These are phyloP conservation scores for Staphylotrichum tortipilum DNA, from an alignment of 495 filamentous ascomycete genomes.

Conservation along the genomic window DNA sequence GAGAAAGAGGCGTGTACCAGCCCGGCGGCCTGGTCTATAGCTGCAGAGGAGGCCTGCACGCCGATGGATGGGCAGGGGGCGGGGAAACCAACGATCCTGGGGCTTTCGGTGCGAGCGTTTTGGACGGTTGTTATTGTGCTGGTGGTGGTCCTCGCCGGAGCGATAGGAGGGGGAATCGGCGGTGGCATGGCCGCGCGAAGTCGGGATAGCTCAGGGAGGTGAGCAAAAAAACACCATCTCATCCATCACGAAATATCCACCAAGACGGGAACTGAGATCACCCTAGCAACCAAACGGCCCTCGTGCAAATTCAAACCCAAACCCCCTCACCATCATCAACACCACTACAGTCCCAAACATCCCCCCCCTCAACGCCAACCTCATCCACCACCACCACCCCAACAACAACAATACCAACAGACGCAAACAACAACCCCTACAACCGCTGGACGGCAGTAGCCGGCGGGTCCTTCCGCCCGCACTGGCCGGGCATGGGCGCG, in stretches of 20 bases:
- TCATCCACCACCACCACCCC: constrained; percentile 10
- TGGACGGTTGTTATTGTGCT: constrained; percentile 23
- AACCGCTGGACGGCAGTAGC: background rate
- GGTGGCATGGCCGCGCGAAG: constrained; percentile 5
- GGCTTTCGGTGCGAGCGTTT: constrained; percentile 25
- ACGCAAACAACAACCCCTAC: background rate
- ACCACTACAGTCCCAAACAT: background rate
- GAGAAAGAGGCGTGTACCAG: too few species aligned
- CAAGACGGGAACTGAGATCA: too few species aligned
- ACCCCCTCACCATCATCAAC: background rate
- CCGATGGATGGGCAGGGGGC: background rate
- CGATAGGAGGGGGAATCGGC: constrained; percentile 25
- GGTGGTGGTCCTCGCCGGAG: constrained; percentile 23
- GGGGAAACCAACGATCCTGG: constrained; percentile 14
- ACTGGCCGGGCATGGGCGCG: too few species aligned
- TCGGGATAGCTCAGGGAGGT: background rate
- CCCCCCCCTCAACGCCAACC: background rate
- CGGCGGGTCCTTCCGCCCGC: too few species aligned
- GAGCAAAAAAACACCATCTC: too few species aligned
- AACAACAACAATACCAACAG: constrained; percentile 4
- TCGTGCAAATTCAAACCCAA: too few species aligned
- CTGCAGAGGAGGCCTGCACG: background rate
- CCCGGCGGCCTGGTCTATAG: background rate
- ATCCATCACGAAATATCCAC: too few species aligned
- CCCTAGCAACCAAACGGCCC: too few species aligned